Base-by-base conservation (phyloP, 352 stramenopile genomes). In the Pythium apleroticum region DNA sequence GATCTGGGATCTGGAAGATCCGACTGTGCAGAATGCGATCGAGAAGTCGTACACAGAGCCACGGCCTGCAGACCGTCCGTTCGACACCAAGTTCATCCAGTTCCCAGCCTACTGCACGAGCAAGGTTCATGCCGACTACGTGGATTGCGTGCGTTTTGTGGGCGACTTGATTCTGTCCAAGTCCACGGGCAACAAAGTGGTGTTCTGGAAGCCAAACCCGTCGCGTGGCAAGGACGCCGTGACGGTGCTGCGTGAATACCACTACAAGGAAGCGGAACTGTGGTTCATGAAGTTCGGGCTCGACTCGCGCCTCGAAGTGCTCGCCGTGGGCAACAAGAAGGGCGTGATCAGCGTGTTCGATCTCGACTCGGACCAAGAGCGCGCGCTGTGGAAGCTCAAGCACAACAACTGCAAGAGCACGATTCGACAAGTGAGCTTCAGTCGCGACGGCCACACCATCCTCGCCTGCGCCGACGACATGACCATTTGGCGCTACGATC, bases 131-230 rank as follows among this genome's bases (percentile, higher is more conserved):
- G 83, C 78, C 1, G 84, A 97, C 71, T 96, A 96, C 66, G 86
- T 95, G 20, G 86, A 98, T 74, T 98, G 89, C 68, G 84, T 93
- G 57, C 84, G 84, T 14, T 81, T 91, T 66, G 79, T 91, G 31
- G 84, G 84, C 27, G 82, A 93, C 57, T 70, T 93, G 52, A 84
- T 93, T 43, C 64, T 93, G 52, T 91, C 81, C 57, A 93, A 93
- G 66, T 91, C 80, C 0, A 97, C 88, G 25, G 83, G 82, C 60
- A 94, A 97, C 73, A 89, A 85, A 46, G 82, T 98, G 24, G 78
- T 97, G 14, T 85, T 98, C 28, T 98, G 95, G 95, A 95, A 93
- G 52, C 95, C 95, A 15, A 88, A 95, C 64, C 81, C 83, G 33
- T 91, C 81, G 50, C 81, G 80, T 62, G 84, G 86, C 63, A 90